Evolutionary conservation across 164 flowering plant species (phyloP), one percentile per base, ranked within the genome.

Genomic region (Tinospora cordifolia): DNA sequence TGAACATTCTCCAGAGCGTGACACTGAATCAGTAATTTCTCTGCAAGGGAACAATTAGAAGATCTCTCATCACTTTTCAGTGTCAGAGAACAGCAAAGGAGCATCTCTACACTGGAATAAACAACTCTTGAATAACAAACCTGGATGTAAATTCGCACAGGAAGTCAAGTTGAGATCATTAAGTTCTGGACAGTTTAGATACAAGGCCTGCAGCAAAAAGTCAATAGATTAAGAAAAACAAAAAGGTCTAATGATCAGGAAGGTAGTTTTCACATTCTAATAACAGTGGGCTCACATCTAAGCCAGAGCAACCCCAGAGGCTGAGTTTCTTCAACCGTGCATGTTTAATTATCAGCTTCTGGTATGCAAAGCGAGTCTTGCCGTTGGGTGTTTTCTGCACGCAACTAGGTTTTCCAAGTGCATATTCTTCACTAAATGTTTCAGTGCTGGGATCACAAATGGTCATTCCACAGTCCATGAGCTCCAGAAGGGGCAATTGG

Each of bases 231-330:
- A 39, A 79, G 71, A 69, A 66, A 41, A 38, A 13, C 13, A 44
- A 30, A 58, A 26, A 63, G 63, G 8, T 9, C 8, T 68, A 62
- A 30, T 75, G 25, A 49, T 34, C 5, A 49, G 10, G 51, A 62
- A 30, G 21, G 36, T 25, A 8, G 21, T 9, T 15, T 14, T 58
- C 25, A 24, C 27, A 9, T n/a, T 54, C 36, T 44, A 12, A 34
- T 13, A 58, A 26, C 63, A 66, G 6, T n/a, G 14, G 65, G 66
- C 79, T 87, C 79, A 92, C 99, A 80, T 95, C 98, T 81, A 92
- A 84, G 72, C 95, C 96, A 71, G 93, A 87, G 80, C 99, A 95
- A 57, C 99, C 99, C 99, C 99, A 95, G 69, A 95, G 79, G 76
- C 99, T 95, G 62, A 95, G 90, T 77, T 95, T 95, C 78, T 81